Evolutionary conservation across 2,329 filamentous ascomycete species (phyloP).

Genomic region (Metarhizium brunneum): DNA sequence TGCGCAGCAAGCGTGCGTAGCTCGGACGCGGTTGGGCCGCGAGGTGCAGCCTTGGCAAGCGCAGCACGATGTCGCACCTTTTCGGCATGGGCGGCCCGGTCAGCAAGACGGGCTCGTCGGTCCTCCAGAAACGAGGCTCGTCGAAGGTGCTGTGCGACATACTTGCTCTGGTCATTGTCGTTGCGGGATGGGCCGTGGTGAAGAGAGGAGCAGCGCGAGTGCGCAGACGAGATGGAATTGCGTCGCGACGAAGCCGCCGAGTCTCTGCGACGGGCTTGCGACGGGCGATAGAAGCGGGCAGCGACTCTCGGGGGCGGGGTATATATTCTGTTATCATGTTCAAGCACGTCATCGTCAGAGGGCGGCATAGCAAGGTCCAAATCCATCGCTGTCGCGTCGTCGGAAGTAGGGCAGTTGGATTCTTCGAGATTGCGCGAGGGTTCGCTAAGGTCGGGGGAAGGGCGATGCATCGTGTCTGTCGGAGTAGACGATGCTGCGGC

Average conservation of each 20-base stretch:
- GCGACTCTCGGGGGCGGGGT: slow-evolving; percentile 69
- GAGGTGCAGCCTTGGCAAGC: slow-evolving; percentile 59
- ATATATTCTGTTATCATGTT: slow-evolving; percentile 29
- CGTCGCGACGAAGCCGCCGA: slow-evolving; percentile 71
- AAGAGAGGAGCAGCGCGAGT: slow-evolving; percentile 56
- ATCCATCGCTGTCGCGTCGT: slow-evolving; percentile 21
- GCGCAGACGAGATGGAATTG: slow-evolving; percentile 69
- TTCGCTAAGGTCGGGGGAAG: slow-evolving; percentile 31
- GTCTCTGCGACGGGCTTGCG: slow-evolving; percentile 58
- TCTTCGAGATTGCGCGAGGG: slow-evolving; percentile 31
- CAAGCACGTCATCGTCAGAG: slow-evolving; percentile 25
- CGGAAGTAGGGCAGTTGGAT: slow-evolving; percentile 18
- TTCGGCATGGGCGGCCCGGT: slow-evolving; percentile 73
- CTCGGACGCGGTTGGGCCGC: slow-evolving; percentile 58
- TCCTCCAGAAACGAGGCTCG: slow-evolving; percentile 74
- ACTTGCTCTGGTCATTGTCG: slow-evolving; percentile 61
- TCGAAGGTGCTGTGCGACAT: slow-evolving; percentile 69
- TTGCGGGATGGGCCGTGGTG: slow-evolving; percentile 41
- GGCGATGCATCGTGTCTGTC: slow-evolving; percentile 30
- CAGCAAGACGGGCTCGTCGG: slow-evolving; percentile 69
- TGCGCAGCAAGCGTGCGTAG: slow-evolving; percentile 70
- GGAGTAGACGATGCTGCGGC: not conserved
- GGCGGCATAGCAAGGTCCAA: slow-evolving; percentile 30
- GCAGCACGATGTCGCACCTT: slow-evolving; percentile 72
- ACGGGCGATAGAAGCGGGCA: slow-evolving; percentile 65